These are phyloP conservation scores for Phyllosticta citriasiana DNA, from an alignment of 2,329 filamentous ascomycete species.

Conservation along the genomic window DNA sequence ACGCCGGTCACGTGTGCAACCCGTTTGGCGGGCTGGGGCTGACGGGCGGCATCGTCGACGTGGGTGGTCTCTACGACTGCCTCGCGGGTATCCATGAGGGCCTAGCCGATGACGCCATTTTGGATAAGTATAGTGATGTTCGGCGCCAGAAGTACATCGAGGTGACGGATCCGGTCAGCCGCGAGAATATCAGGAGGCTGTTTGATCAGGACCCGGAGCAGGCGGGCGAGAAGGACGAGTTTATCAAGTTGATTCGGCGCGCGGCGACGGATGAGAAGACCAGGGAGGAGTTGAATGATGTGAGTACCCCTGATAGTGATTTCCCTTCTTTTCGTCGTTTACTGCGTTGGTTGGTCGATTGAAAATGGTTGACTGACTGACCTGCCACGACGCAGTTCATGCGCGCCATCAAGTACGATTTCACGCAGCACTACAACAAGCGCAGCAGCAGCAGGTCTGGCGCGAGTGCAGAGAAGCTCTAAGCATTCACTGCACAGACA, in stretches of 20 bases:
- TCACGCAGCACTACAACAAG: conserved; percentile 25
- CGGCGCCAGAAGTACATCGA: conserved; percentile 25
- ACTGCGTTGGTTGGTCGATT: not conserved
- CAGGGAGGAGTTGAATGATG: conserved; percentile 16
- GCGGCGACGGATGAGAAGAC: conserved; percentile 21
- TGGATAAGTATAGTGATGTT: conserved; percentile 25
- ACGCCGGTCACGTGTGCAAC: conserved; percentile 51
- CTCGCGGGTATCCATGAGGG: conserved; percentile 31
- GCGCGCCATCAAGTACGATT: conserved; percentile 23
- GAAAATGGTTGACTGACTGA: not conserved
- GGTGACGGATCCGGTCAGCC: conserved; percentile 27
- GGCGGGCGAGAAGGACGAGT: conserved; percentile 21
- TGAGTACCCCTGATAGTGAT: not conserved
- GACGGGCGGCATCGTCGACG: conserved; percentile 55
- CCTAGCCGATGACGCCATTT: conserved; percentile 24
- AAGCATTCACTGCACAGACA: no score
- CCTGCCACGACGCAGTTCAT: conserved; percentile 12
- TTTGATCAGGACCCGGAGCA: conserved; percentile 19
- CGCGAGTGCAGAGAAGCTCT: not conserved
- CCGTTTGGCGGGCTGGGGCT: conserved; percentile 52
- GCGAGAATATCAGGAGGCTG: conserved; percentile 31
- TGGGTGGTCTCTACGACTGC: conserved; percentile 52
- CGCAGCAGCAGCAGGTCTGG: not conserved
- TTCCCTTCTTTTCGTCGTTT: not conserved
- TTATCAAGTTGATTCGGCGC: conserved; percentile 23